Percentiles rank a stretch among this genome's conserved stretches.
phyloP scores from a whole-genome alignment of 2,329 filamentous ascomycete species.

The Thielaviopsis euricoi region DNA sequence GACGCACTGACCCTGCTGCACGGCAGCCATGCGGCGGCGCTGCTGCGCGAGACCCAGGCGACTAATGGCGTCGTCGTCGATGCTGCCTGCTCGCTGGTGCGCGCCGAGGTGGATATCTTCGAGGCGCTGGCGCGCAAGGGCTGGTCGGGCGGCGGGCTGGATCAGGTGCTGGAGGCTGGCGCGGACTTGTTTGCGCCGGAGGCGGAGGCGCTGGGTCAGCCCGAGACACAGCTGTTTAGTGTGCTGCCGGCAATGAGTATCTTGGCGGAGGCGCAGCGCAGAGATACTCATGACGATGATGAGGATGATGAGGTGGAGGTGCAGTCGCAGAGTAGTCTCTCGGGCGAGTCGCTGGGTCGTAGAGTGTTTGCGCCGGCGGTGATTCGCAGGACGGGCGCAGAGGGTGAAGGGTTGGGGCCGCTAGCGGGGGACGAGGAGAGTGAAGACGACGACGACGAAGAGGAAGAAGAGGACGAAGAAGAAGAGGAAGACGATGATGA shows the following conservation, averaged over 20 bases:
- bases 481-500: neutral
- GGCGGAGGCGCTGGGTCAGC: conserved; percentile 20
- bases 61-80: conserved; percentile 46
- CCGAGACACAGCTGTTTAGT: conserved; percentile 39
- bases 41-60: conserved; percentile 48
- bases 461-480: neutral
- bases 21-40: conserved; percentile 39
- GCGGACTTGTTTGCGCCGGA: conserved; percentile 41
- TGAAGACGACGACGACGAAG: neutral
- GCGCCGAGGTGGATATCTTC: conserved; percentile 55
- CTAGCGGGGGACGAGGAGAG: neutral
- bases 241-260: conserved; percentile 49
- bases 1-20: conserved; percentile 47
- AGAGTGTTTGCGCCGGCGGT: conserved; percentile 45
- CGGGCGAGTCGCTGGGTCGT: conserved; percentile 35
- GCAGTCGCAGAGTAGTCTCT: conserved; percentile 26
- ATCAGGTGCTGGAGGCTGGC: conserved; percentile 48
- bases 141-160: conserved; percentile 49
- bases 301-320: neutral
- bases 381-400: conserved; percentile 7
- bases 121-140: conserved; percentile 50
- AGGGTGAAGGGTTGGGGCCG: neutral
- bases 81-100: conserved; percentile 46
- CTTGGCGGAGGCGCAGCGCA: conserved; percentile 28
- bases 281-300: neutral